phyloP scores from a whole-genome alignment of 768 basidiomycete species.

The Mrakia blollopis region DNA sequence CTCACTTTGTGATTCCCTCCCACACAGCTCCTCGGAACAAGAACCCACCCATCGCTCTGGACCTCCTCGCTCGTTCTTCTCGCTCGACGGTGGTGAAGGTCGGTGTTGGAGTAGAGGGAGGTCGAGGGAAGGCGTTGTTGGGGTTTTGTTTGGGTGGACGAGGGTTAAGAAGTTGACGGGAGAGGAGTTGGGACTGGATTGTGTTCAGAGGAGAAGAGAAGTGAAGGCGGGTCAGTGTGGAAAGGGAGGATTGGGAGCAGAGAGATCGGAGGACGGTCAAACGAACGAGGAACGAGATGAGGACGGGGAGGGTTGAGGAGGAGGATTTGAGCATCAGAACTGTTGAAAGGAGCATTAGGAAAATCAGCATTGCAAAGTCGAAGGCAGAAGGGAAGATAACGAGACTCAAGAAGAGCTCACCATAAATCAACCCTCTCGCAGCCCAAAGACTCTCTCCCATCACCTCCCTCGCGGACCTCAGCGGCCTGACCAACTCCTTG shows the following conservation, averaged over 20 bases:
- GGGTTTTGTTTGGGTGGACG: not conserved
- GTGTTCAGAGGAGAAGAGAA: not conserved
- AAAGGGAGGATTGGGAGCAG: not conserved
- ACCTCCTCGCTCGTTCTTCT: slow-evolving; percentile 7
- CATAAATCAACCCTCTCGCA: slow-evolving; percentile 28
- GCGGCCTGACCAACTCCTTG: slow-evolving; percentile 11
- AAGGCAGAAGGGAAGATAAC: no score
- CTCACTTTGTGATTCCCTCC: slow-evolving; percentile 26
- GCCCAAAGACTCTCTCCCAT: slow-evolving; percentile 23
- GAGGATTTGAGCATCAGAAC: slow-evolving; percentile 15
- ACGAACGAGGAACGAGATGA: slow-evolving; percentile 13
- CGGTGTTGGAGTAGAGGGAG: not conserved
- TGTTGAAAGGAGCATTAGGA: not conserved
- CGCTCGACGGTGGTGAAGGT: slow-evolving; percentile 16
- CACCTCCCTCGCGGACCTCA: not conserved
- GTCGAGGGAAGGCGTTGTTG: not conserved
- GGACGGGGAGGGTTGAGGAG: slow-evolving; percentile 8
- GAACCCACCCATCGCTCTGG: slow-evolving; percentile 2
- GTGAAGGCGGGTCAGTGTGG: no score
- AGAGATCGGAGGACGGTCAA: not conserved
- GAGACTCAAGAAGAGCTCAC: no score
- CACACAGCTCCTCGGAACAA: slow-evolving; percentile 27
- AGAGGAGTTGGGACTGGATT: slow-evolving; percentile 19
- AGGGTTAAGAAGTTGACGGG: slow-evolving; percentile 10
- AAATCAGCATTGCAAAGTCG: no score